Evolutionary conservation across 2,329 filamentous ascomycete species (phyloP).

Genomic region (Penicillium corylophilum): DNA sequence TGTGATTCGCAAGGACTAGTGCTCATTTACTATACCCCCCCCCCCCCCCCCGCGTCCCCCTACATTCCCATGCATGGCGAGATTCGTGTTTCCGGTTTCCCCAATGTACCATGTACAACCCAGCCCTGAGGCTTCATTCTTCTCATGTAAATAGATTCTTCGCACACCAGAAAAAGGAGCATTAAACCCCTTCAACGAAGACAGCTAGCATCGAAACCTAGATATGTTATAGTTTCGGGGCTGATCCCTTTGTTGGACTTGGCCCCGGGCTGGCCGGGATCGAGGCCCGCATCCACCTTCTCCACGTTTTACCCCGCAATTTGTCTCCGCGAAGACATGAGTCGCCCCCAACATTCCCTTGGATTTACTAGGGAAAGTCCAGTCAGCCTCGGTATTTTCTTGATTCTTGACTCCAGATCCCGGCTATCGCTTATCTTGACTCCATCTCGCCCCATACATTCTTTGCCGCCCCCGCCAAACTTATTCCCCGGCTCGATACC

Average conservation of each 20-base stretch:
- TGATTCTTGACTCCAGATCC: constrained; percentile 11
- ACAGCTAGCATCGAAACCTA: not conserved
- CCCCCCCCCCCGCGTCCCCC: too few relatives aligned
- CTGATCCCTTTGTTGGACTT: constrained; percentile 14
- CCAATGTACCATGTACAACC: not conserved
- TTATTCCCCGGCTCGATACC: not conserved
- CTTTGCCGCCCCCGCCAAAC: not conserved
- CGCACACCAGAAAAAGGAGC: too few relatives aligned
- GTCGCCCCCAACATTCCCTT: constrained; percentile 8
- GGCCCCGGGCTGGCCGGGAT: constrained; percentile 3
- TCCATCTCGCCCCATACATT: not conserved
- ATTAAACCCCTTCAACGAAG: not conserved
- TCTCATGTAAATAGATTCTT: not conserved
- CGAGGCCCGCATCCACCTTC: constrained; percentile 14
- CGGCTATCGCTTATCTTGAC: constrained; percentile 15
- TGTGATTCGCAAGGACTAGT: too few relatives aligned
- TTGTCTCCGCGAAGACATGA: constrained; percentile 4
- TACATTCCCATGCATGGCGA: not conserved
- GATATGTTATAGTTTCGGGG: constrained; percentile 16
- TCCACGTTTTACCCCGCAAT: constrained; percentile 28
- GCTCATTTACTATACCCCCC: too few relatives aligned
- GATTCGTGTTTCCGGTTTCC: not conserved
- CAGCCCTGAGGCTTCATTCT: not conserved
- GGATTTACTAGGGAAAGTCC: constrained; percentile 9
- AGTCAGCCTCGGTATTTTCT: constrained; percentile 31